Conservation (phyloP, 2,329 filamentous ascomycete genomes). For the Paecilomyces variotii region DNA sequence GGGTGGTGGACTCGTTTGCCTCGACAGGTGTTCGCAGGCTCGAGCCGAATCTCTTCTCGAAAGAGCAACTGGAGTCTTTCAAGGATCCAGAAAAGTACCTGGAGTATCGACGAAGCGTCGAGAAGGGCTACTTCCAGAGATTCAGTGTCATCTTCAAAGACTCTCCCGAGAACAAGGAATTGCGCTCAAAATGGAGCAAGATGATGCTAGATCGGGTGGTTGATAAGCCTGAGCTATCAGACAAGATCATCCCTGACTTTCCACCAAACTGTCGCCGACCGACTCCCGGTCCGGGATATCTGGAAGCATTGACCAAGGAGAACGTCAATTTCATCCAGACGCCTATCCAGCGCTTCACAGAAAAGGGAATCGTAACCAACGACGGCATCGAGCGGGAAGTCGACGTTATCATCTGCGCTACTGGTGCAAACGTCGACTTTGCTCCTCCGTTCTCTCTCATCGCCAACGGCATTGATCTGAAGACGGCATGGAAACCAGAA, state of each 20-base stretch:
- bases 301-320: slow-evolving; percentile 54
- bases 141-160: slow-evolving; percentile 49
- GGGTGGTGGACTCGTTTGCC: slow-evolving; percentile 59
- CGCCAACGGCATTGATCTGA: slow-evolving; percentile 47
- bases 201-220: slow-evolving; percentile 49
- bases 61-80: slow-evolving; percentile 50
- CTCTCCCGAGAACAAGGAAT: slow-evolving; percentile 41
- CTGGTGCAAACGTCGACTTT: slow-evolving; percentile 55
- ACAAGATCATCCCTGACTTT: slow-evolving; percentile 54
- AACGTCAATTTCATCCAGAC: slow-evolving; percentile 56
- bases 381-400: slow-evolving; percentile 52
- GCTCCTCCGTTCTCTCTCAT: slow-evolving; percentile 54
- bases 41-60: slow-evolving; percentile 47
- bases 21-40: slow-evolving; percentile 45
- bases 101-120: slow-evolving; percentile 49
- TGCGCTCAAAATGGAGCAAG: slow-evolving; percentile 41
- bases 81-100: slow-evolving; percentile 55
- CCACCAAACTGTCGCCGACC: slow-evolving; percentile 57
- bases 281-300: slow-evolving; percentile 59
- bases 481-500: slow-evolving; percentile 48
- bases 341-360: slow-evolving; percentile 51
- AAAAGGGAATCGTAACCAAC: slow-evolving; percentile 51
- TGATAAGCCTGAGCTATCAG: slow-evolving; percentile 48
- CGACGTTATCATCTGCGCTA: slow-evolving; percentile 61
- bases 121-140: slow-evolving; percentile 55